A percentile compares a stretch with the other conserved stretches of the same genome.
Evolutionary conservation across 2,329 filamentous ascomycete species (phyloP).

Genomic region (Alternaria hordeiaustralica): DNA sequence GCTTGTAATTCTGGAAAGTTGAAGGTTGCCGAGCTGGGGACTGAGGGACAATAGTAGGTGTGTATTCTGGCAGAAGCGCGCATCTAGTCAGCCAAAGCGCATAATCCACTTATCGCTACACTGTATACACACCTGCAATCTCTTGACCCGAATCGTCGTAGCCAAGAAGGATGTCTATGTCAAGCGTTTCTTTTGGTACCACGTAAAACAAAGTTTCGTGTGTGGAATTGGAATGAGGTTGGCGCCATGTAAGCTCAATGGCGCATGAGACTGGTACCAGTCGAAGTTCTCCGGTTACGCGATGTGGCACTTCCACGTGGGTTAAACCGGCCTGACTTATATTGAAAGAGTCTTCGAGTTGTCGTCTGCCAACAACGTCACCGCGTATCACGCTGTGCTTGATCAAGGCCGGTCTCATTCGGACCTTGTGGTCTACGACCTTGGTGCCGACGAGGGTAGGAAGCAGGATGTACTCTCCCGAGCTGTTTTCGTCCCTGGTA

Average conservation of each 20-base stretch:
- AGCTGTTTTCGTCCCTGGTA: not conserved
- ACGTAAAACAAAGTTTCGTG: conserved; percentile 6
- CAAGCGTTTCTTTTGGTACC: not conserved
- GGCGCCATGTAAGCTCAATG: conserved; percentile 1
- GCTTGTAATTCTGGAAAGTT: not conserved
- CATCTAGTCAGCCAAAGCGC: not conserved
- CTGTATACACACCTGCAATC: conserved; percentile 1
- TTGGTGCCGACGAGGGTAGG: not conserved
- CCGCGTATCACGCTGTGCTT: conserved; percentile 7
- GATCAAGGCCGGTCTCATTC: not conserved
- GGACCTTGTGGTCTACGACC: not conserved
- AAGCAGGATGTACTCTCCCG: not conserved
- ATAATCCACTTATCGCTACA: not conserved
- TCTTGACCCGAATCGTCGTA: not conserved
- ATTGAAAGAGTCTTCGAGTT: not conserved
- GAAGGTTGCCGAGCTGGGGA: not conserved
- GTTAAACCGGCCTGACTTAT: not conserved
- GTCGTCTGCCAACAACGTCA: not conserved
- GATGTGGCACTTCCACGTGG: not conserved
- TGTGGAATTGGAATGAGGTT: not conserved
- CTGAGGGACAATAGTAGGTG: not conserved
- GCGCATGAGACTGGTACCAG: not conserved
- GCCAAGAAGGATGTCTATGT: conserved; percentile 6
- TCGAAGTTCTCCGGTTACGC: not conserved
- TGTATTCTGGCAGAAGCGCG: not conserved